Evolutionary conservation across 2,329 filamentous ascomycete species (phyloP), one percentile per base, ranked within the genome.

Genomic region (Hawksworthiomyces lignivorus): DNA sequence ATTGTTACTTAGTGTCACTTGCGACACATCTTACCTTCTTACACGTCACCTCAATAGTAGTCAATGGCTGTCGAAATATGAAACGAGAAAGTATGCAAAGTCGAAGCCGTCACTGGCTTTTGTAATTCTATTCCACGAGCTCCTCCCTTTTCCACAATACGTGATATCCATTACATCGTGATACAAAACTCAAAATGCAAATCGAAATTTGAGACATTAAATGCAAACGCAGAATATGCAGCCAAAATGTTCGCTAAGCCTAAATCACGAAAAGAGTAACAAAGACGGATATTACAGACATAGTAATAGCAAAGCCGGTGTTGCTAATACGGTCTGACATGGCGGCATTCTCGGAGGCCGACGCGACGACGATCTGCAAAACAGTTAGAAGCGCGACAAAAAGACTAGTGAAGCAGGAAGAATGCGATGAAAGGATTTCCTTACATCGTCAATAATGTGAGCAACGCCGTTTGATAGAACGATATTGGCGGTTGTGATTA

Each of bases 391-490:
- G n/a, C n/a, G n/a, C n/a, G n/a, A n/a, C n/a, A n/a, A n/a, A n/a
- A n/a, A n/a, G n/a, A n/a, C n/a, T n/a, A n/a, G n/a, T n/a, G n/a
- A n/a, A n/a, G n/a, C n/a, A n/a, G n/a, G n/a, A n/a, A n/a, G n/a
- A n/a, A n/a, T n/a, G n/a, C n/a, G n/a, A n/a, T n/a, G n/a, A n/a
- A n/a, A n/a, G n/a, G n/a, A n/a, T n/a, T n/a, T n/a, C 15, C 30
- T 19, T 14, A 47, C 18, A 12, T 44, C 38, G 29, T 47, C 45
- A 7, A 47, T 28, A 17, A 47, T 34, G 34, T 47, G 45, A 1
- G 41, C 45, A 2, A 47, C 45, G 26, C 45, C 45, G 36, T 47
- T 47, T 30, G 45, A 39, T 15, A 47, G 41, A 5, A 47, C 41
- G 18, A 47, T 44, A 41, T 47, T 47, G 41, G 38, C 26, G 2